Evolutionary conservation across 1,284 basidiomycete genomes (phyloP), one percentile per base, ranked within the genome.

Genomic region (Tremellales sp.): DNA sequence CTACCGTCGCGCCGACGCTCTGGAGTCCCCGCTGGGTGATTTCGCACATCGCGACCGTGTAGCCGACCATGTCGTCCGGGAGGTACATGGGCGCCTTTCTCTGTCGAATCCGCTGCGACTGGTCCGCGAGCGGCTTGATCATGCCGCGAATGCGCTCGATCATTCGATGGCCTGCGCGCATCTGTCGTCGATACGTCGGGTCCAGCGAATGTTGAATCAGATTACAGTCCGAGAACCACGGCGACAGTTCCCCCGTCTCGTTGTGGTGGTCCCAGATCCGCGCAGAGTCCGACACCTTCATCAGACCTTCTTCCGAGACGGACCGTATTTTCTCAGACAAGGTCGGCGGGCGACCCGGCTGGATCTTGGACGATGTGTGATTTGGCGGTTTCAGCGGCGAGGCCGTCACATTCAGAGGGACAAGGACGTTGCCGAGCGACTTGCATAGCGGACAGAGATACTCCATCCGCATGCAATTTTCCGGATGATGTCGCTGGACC

Each of bases 381-480:
- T 50, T 27, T 10, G 53, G 45, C 5, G 51, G 43, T 45, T 51
- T 56, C 9, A 47, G 43, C 9, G 39, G 39, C 19, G 56, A 57
- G 3, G 54, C 43, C 1, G 59, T 58, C 7, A 51, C 55, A 37
- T 81, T 77, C 4, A 93, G 82, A 0, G 95, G 94, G 3, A 99
- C 77, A 32, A 98, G 84, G 27, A 91, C 81, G 70, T 98, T 99
- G 9, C 94, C 93, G 1, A 98, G 77, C 58, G 87, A 91, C 75
- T 98, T 98, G 78, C 95, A 99, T n/a, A 99, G 74, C 0, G 95
- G 95, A 63, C 95, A 98, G 44, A 97, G 88, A 73, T 86, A 98
- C 69, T 99, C 95, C 66, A 87, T 87, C 35, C 95, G 79, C 16
- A 85, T 82, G 26, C 93, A 86, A 62, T 85, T 88, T 68, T 98